A percentile compares a stretch with the other conserved stretches of the same genome.
phyloP scores from a whole-genome alignment of 441 rosid genomes.

The Flueggea neowawraea region DNA sequence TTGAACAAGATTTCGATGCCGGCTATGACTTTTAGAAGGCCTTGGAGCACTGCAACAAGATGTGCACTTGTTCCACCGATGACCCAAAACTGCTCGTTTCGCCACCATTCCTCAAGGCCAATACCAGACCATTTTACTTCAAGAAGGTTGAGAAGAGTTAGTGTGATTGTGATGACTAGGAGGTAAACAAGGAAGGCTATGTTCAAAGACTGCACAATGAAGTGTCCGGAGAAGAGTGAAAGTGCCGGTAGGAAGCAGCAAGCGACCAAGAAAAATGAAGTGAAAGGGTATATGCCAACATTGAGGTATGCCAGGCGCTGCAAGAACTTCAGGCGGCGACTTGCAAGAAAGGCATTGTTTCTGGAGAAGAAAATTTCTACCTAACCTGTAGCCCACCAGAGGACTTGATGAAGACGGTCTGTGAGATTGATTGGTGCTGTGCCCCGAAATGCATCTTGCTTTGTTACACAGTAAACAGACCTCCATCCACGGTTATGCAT shows the following conservation, averaged over 20 bases:
- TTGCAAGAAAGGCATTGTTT: slow-evolving; percentile 73
- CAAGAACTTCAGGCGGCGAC: slow-evolving; percentile 70
- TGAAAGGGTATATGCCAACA: slow-evolving; percentile 89
- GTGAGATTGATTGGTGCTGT: slow-evolving; percentile 92
- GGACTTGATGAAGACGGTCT: slow-evolving; percentile 89
- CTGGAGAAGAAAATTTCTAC: slow-evolving; percentile 87
- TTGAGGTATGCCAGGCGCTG: slow-evolving; percentile 85
- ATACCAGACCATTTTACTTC: slow-evolving; percentile 93
- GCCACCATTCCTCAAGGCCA: slow-evolving; percentile 85
- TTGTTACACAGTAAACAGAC: slow-evolving; percentile 79
- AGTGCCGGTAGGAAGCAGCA: slow-evolving; percentile 91
- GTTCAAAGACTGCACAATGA: slow-evolving; percentile 67
- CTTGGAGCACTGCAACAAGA: slow-evolving; percentile 78
- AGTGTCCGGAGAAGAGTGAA: slow-evolving; percentile 75
- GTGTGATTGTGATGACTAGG: slow-evolving; percentile 55
- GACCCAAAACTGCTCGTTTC: slow-evolving; percentile 93
- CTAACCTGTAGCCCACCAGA: slow-evolving; percentile 93
- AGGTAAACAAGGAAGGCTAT: slow-evolving; percentile 62
- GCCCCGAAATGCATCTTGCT: slow-evolving; percentile 87
- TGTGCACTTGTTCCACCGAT: slow-evolving; percentile 95
- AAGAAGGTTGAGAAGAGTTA: slow-evolving; percentile 62
- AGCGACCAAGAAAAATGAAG: slow-evolving; percentile 64
- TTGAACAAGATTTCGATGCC: slow-evolving; percentile 87
- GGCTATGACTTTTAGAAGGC: slow-evolving; percentile 71
- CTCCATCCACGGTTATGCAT: slow-evolving; percentile 99